phyloP scores from a whole-genome alignment of 345 rosid species.

The Brassica incana region DNA sequence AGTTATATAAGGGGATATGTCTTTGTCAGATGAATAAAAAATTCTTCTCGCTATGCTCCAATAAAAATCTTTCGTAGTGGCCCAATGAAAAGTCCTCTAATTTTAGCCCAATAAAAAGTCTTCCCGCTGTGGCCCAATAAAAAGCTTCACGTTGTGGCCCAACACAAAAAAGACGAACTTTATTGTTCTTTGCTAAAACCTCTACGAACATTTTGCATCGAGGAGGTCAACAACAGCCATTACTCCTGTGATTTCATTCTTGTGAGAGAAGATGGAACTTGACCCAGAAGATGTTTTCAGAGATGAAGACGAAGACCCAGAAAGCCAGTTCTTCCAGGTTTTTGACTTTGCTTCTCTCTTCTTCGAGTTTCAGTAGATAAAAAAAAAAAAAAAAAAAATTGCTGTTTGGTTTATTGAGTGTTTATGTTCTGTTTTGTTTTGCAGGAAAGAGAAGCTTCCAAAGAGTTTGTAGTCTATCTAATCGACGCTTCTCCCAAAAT shows the following conservation, averaged over 20 bases:
- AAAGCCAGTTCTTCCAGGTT: slow-evolving; percentile 61
- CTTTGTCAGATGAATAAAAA: neutral
- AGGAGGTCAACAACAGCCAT: neutral
- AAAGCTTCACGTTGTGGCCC: neutral
- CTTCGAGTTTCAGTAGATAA: neutral
- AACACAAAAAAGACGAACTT: neutral
- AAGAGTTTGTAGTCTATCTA: slow-evolving; percentile 72
- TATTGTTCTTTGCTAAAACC: slow-evolving; percentile 18
- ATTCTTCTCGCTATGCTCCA: neutral
- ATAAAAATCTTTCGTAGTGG: neutral
- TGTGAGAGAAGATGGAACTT: slow-evolving; percentile 52
- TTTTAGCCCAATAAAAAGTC: neutral
- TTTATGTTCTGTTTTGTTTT: neutral
- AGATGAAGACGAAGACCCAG: slow-evolving; percentile 81
- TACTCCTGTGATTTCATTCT: neutral
- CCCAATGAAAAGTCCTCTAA: neutral
- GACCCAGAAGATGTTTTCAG: slow-evolving; percentile 92
- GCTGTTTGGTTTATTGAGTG: neutral
- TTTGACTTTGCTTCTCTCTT: slow-evolving; percentile 19
- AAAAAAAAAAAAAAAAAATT: neutral
- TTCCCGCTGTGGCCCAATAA: neutral
- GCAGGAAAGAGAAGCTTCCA: slow-evolving; percentile 64
- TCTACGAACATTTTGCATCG: neutral
- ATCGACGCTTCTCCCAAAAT: slow-evolving; percentile 93
- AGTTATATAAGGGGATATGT: no score